Base-by-base conservation (phyloP, 208 protist genomes). In the Acanthamoeba polyphaga region DNA sequence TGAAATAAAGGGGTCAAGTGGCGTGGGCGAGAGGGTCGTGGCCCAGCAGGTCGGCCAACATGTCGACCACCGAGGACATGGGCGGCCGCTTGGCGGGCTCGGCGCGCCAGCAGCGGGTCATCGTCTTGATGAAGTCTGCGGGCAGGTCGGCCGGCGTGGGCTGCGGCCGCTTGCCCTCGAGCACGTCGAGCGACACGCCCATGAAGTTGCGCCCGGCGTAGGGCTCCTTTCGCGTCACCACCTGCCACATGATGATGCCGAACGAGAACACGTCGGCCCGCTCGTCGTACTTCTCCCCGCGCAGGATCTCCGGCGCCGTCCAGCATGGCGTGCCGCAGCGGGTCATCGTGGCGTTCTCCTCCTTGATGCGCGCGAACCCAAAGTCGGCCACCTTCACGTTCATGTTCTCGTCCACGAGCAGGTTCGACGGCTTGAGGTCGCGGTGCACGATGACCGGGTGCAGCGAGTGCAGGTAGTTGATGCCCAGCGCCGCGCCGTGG, bases 241-340 rank as follows among this genome's bases (percentile, higher is more conserved):
- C 15, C 88, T 53, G 66, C 95, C 8, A 97, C 93, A 32, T 97
- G 91, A 85, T 43, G 22, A 85, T 4, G 5, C 49, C 19, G 27
- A 66, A 94, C 2, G 49, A 82, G 76, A 96, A 97, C 22, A 97
- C 64, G 72, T 97, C 96, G 17, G 95, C 96, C 55, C 94, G 97
- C 55, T 96, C 91, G 3, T 82, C 84, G 60, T 97, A 76, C 68
- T 76, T 49, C 46, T 49, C 46, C 10, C 46, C 46, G 46, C 46
- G 46, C 0, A 49, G 9, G 46, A 49, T 49, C 12, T 49, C 46
- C 12, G 46, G 46, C 46, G 46, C 46, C 5, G 46, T 49, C 46
- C 46, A 49, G 46, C 1, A 22, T 0, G 68, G 68, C 27, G 68
- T n/a, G 27, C 24, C 68, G 24, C 68, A 76, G 24, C 29, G 68